These are phyloP conservation scores for Pythium phragmitis DNA, from an alignment of 352 stramenopile genomes.

Conservation along the genomic window DNA sequence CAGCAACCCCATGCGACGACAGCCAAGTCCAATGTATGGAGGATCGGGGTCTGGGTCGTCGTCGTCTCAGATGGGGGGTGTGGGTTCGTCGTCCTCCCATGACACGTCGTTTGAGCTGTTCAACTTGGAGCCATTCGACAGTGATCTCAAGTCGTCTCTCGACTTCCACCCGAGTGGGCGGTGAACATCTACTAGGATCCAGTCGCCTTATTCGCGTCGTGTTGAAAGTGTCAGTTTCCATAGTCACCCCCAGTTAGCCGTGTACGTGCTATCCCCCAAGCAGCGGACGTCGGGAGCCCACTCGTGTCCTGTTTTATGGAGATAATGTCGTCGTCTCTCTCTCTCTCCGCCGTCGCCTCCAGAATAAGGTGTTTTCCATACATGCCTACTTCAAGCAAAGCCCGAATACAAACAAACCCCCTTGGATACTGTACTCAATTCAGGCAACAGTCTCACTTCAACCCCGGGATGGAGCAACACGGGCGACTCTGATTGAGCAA, in stretches of 20 bases:
- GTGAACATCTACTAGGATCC: not conserved
- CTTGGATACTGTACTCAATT: not conserved
- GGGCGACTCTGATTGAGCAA: constrained; percentile 7
- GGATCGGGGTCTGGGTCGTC: not conserved
- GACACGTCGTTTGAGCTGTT: constrained; percentile 34
- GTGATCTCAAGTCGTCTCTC: constrained; percentile 27
- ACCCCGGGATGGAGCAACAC: constrained; percentile 7
- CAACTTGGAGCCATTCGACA: constrained; percentile 34
- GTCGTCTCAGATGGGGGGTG: constrained; percentile 13
- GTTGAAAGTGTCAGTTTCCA: not conserved
- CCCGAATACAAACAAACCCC: not conserved
- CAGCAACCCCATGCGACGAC: constrained; percentile 15
- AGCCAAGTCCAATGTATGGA: constrained; percentile 26
- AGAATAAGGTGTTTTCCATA: not conserved
- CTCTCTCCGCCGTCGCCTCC: not conserved
- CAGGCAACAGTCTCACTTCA: no score
- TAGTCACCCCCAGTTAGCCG: no score
- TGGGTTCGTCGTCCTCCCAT: constrained; percentile 3
- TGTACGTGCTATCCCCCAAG: no score
- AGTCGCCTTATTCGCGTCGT: not conserved
- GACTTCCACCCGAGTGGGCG: constrained; percentile 27
- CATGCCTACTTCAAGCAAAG: constrained; percentile 1
- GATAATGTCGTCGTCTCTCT: not conserved
- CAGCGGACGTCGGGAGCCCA: not conserved
- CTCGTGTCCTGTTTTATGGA: not conserved